Base-by-base conservation (phyloP, 768 basidiomycete genomes). In the Lenzites betulinus region DNA sequence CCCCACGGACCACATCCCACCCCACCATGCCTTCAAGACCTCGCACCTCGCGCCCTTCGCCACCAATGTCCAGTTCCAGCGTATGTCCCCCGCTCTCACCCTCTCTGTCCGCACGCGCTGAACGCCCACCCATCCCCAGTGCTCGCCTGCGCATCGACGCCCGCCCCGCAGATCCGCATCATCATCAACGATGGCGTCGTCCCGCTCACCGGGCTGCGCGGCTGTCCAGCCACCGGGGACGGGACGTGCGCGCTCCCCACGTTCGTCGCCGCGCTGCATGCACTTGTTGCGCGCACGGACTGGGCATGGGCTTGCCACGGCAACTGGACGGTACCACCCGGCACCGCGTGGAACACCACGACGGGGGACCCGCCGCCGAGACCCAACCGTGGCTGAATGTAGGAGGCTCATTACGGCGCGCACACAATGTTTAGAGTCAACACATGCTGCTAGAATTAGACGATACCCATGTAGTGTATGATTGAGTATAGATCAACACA, bases 141-240 rank as follows among this genome's bases (percentile, higher is more conserved):
- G 22, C 67, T 69, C 41, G 64, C 62, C 23, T 74, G 73, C 61
- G 51, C 35, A 12, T 67, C 68, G 13, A 54, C 54, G 57, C 66
- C 63, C 61, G 77, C 68, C 28, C 80, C 75, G 16, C 86, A 93
- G 63, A 90, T 95, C 63, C 85, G 93, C 8, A 78, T 94, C 66
- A 85, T 95, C 63, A 81, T 95, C 71, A 95, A 96, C 74, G 94
- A 97, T 67, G 94, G 86, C 0, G 88, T 91, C 1, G 86, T 85
- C 0, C 93, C 94, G 4, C 80, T 95, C 23, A 89, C 86, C 0
- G 85, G 88, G 12, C 82, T 95, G 63, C 78, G 77, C 18, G 91
- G 89, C 7, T 96, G 93, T 66, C 85, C 83, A 0, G 71, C 79
- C 59, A 82, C 91, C 70, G 79, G 80, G 53, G 83, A 91, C 53